phyloP scores from a whole-genome alignment of 2,329 filamentous ascomycete species.

The Colletotrichum falcatum region DNA sequence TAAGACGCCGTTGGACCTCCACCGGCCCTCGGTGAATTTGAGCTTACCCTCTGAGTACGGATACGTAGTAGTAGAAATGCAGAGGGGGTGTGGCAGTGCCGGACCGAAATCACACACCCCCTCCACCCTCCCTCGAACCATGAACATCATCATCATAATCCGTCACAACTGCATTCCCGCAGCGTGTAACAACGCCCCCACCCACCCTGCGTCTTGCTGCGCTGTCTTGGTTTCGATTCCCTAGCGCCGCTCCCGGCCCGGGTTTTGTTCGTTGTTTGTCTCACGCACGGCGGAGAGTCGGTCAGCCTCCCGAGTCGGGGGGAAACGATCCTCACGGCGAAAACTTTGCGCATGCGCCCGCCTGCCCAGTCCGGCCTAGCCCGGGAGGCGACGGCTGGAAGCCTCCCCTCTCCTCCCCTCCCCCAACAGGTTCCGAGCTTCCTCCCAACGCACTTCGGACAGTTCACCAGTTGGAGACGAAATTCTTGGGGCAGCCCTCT shows the following conservation, averaged over 20 bases:
- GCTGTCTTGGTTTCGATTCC: background rate
- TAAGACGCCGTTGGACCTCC: conserved; percentile 8
- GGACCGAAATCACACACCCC: background rate
- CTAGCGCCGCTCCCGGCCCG: conserved; percentile 28
- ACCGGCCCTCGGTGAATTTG: background rate
- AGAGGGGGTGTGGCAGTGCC: conserved; percentile 2
- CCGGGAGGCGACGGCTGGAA: background rate
- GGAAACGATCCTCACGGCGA: background rate
- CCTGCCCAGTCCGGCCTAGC: conserved; percentile 29
- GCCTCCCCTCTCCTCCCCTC: background rate
- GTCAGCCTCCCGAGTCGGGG: background rate
- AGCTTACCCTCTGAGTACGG: background rate
- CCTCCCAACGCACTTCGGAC: conserved; percentile 35
- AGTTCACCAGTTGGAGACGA: conserved; percentile 27
- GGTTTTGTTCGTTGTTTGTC: conserved; percentile 39
- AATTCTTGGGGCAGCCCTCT: conserved; percentile 22
- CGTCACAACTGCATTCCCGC: conserved; percentile 9
- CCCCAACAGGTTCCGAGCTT: conserved; percentile 35
- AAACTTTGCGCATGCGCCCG: conserved; percentile 12
- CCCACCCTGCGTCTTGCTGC: background rate
- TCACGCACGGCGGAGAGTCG: background rate
- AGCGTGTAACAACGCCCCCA: background rate
- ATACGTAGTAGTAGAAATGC: background rate
- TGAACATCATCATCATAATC: background rate
- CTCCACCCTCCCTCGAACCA: too few species aligned